phyloP scores from a whole-genome alignment of 2,329 filamentous ascomycete genomes.

The Botrytis fragariae region DNA sequence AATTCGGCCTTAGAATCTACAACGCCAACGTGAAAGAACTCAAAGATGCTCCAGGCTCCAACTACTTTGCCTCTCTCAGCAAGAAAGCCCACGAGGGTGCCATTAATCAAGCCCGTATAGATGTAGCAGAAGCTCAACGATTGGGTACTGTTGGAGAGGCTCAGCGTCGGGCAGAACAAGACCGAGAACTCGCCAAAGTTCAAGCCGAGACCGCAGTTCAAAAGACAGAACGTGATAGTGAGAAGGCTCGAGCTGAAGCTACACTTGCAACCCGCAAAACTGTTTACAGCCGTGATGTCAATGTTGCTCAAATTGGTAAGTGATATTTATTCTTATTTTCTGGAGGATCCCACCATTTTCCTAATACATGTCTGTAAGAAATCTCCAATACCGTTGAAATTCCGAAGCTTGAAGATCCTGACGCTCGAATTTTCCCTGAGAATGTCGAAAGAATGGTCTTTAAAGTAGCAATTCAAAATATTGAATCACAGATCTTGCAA shows the following conservation, averaged over 20 bases:
- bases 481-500: not conserved
- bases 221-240: conserved; percentile 79
- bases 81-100: conserved; percentile 84
- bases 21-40: conserved; percentile 81
- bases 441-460: not conserved
- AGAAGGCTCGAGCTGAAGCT: conserved; percentile 76
- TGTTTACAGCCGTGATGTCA: conserved; percentile 68
- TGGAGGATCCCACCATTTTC: not conserved
- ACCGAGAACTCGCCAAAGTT: conserved; percentile 85
- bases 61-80: conserved; percentile 79
- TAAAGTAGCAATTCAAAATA: not conserved
- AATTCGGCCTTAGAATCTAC: conserved; percentile 75
- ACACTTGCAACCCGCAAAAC: conserved; percentile 71
- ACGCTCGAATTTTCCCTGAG: not conserved
- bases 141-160: conserved; percentile 74
- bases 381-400: not conserved
- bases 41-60: conserved; percentile 75
- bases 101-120: conserved; percentile 71
- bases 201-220: conserved; percentile 71
- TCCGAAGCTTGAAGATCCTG: not conserved
- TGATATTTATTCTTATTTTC: not conserved
- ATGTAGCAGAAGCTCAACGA: conserved; percentile 63
- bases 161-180: conserved; percentile 73
- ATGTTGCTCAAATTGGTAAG: conserved; percentile 64
- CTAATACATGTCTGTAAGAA: not conserved